Base-by-base conservation (phyloP, 345 rosid species). In the Schrenkiella parvula region DNA sequence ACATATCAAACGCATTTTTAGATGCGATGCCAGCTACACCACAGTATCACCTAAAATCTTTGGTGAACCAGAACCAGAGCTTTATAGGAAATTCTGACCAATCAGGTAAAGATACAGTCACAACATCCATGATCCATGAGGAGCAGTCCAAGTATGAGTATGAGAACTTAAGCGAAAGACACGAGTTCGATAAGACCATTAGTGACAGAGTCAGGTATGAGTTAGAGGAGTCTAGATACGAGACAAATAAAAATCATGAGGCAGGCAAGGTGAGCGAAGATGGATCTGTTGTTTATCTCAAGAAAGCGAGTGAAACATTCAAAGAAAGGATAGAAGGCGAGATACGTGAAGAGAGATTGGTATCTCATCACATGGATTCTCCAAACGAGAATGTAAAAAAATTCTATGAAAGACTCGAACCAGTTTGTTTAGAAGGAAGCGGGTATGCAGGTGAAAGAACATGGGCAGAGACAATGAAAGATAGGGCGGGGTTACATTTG, bases 401-500 rank as follows among this genome's bases (percentile, higher is more conserved):
- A 2, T 62, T 56, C 8, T 25, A 14, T n/a, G 74, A 14, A 53
- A 61, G 25, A 61, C 51, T 53, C n/a, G 70, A 72, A 29, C 70
- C 48, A 32, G n/a, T 72, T 28, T 73, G 34, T 58, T 41, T 48
- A 31, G 44, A 48, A 37, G 78, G 31, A 19, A 66, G 54, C 50
- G 39, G 9, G 15, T 70, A 46, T 48, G 71, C 32, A 39, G 62
- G 70, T 29, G 75, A 22, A 76, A 70, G 71, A 28, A 46, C 48
- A 10, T 46, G 75, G 76, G 47, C 11, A 70, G 73, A 78, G 77
- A 70, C 70, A 44, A 25, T 39, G 19, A 71, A 39, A 80, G 78
- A 79, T 57, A 72, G 80, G 63, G 66, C 67, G 8, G 74, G 52
- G 12, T 38, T 76, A 14, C 80, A 76, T 70, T 48, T 76, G 62